Evolutionary conservation across 75 land plant genomes (phyloP).

Genomic region (Pinus albicaulis): DNA sequence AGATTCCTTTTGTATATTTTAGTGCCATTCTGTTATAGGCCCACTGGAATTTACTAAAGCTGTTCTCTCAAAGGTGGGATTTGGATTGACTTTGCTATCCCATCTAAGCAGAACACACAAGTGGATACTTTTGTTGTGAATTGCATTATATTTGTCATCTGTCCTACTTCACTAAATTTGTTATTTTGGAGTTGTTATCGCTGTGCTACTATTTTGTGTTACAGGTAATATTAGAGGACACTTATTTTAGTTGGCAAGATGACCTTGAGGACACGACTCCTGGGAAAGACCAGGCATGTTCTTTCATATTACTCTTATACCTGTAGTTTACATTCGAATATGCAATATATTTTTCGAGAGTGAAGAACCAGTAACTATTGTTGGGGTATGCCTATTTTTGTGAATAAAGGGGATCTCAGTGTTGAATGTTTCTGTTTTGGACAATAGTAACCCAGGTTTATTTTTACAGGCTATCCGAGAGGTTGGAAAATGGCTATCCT

Average conservation of each 20-base stretch:
- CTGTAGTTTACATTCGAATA: background rate
- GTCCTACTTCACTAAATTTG: background rate
- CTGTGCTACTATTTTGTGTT: background rate
- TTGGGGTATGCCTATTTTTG: background rate
- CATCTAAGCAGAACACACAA: background rate
- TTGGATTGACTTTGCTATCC: background rate
- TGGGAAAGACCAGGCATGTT: slow-evolving; percentile 2
- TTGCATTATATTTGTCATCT: background rate
- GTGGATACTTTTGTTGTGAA: background rate
- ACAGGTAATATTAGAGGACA: slow-evolving; percentile 5
- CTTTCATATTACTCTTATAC: background rate
- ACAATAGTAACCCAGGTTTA: background rate
- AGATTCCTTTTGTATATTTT: background rate
- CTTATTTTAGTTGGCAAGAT: slow-evolving; percentile 8
- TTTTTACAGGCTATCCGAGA: slow-evolving; percentile 2
- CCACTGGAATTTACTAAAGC: background rate
- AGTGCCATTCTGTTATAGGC: background rate
- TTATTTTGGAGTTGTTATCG: background rate
- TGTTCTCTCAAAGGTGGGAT: background rate
- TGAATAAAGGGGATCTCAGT: background rate
- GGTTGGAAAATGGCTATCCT: background rate
- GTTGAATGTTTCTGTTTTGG: background rate
- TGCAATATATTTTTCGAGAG: background rate
- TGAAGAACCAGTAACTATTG: background rate
- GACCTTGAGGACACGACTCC: slow-evolving; percentile 7